Conservation (phyloP, 192 early-diverging fungal genomes). For the Ambispora gerdemannii region DNA sequence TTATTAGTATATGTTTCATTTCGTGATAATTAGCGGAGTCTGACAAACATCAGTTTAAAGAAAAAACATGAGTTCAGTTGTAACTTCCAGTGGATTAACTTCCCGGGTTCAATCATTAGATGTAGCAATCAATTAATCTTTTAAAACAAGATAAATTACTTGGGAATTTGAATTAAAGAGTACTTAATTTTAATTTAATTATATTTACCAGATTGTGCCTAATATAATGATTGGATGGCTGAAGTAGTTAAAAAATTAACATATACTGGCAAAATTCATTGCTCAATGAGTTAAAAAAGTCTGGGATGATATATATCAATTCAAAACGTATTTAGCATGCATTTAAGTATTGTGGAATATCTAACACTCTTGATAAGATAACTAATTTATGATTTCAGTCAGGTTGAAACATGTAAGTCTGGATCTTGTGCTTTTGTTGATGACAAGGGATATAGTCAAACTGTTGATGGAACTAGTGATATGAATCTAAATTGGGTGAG, state of each 20-base stretch:
- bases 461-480: background rate
- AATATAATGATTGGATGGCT: background rate
- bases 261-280: background rate
- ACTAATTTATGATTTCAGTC: background rate
- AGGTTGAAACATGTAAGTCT: background rate
- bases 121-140: background rate
- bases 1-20: too few species aligned
- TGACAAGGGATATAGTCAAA: background rate
- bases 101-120: background rate
- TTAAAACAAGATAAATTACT: background rate
- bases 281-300: background rate
- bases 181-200: background rate
- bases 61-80: too few species aligned
- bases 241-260: background rate
- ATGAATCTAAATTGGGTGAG: background rate
- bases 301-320: background rate
- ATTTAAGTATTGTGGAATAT: background rate
- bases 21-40: too few species aligned
- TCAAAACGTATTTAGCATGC: background rate
- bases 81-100: background rate
- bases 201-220: background rate
- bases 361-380: background rate
- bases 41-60: too few species aligned
- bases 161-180: too few species aligned
- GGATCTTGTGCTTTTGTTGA: background rate